phyloP scores from a whole-genome alignment of 495 filamentous ascomycete genomes.

The Tuber melanosporum region DNA sequence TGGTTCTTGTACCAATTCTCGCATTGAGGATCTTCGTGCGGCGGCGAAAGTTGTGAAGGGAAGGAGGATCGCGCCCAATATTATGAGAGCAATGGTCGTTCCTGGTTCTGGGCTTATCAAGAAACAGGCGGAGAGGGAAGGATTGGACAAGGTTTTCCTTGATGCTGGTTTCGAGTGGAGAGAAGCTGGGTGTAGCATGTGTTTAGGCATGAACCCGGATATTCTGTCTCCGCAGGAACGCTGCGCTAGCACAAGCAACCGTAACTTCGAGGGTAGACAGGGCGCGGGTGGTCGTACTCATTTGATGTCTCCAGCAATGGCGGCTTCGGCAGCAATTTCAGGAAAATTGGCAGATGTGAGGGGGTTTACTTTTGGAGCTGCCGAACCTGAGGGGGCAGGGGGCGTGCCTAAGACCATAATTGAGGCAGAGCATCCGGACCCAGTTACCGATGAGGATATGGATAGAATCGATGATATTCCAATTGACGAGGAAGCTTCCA shows the following conservation, averaged over 20 bases:
- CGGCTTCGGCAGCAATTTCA: slow-evolving; percentile 78
- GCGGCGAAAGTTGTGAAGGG: slow-evolving; percentile 81
- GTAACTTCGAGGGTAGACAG: slow-evolving; percentile 96
- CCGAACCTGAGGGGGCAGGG: slow-evolving; percentile 44
- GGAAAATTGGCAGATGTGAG: slow-evolving; percentile 90
- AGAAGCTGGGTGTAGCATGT: slow-evolving; percentile 98
- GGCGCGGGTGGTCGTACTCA: slow-evolving; percentile 90
- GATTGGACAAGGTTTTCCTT: slow-evolving; percentile 82
- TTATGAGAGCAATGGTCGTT: slow-evolving; percentile 92
- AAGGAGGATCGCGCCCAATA: slow-evolving; percentile 72
- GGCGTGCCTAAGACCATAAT: slow-evolving; percentile 51
- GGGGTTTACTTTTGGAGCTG: slow-evolving; percentile 53
- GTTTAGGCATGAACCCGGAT: slow-evolving; percentile 98
- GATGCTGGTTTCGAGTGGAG: slow-evolving; percentile 97
- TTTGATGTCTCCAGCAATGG: slow-evolving; percentile 95
- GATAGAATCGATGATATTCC: slow-evolving; percentile 74
- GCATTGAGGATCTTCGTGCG: slow-evolving; percentile 90
- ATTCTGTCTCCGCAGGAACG: slow-evolving; percentile 90
- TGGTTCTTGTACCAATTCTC: slow-evolving; percentile 93
- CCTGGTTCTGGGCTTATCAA: slow-evolving; percentile 94
- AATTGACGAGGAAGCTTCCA: slow-evolving; percentile 53
- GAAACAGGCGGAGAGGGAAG: slow-evolving; percentile 83
- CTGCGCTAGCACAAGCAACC: slow-evolving; percentile 91
- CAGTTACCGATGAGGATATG: slow-evolving; percentile 65
- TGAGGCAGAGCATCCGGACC: slow-evolving; percentile 63